These are phyloP conservation scores for Blakeslea trispora DNA, from an alignment of 371 early-diverging fungal species.

Conservation along the genomic window DNA sequence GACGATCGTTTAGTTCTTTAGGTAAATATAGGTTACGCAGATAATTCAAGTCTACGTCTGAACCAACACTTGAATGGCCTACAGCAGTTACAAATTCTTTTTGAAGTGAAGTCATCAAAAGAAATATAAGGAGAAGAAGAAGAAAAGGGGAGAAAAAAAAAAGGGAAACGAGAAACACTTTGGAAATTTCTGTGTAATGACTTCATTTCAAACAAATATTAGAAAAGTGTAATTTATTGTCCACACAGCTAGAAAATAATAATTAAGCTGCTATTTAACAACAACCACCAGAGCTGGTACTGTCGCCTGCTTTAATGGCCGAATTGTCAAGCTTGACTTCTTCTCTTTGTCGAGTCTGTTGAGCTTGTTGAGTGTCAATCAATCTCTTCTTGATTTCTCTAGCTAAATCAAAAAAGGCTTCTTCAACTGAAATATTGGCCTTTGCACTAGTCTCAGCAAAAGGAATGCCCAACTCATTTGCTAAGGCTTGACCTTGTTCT, in stretches of 20 bases:
- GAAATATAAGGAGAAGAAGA: not conserved
- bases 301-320: slow-evolving; percentile 16
- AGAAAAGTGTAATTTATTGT: not conserved
- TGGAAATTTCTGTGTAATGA: not conserved
- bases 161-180: not conserved
- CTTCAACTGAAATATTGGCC: slow-evolving; percentile 94
- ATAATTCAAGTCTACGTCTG: slow-evolving; percentile 39
- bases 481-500: slow-evolving; percentile 85
- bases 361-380: slow-evolving; percentile 52
- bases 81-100: slow-evolving; percentile 26
- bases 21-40: slow-evolving; percentile 54
- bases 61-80: slow-evolving; percentile 47
- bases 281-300: slow-evolving; percentile 22
- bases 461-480: slow-evolving; percentile 85
- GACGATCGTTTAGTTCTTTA: slow-evolving; percentile 29
- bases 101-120: not conserved
- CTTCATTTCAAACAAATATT: not conserved
- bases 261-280: slow-evolving; percentile 12
- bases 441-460: slow-evolving; percentile 98
- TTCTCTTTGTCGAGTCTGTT: slow-evolving; percentile 50
- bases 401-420: slow-evolving; percentile 96
- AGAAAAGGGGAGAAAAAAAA: not conserved
- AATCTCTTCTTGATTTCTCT: slow-evolving; percentile 61
- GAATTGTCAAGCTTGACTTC: slow-evolving; percentile 42
- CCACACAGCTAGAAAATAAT: not conserved